These are phyloP conservation scores for Blastobotrys persicus DNA, from an alignment of 1,139 yeast genomes.

Conservation along the genomic window DNA sequence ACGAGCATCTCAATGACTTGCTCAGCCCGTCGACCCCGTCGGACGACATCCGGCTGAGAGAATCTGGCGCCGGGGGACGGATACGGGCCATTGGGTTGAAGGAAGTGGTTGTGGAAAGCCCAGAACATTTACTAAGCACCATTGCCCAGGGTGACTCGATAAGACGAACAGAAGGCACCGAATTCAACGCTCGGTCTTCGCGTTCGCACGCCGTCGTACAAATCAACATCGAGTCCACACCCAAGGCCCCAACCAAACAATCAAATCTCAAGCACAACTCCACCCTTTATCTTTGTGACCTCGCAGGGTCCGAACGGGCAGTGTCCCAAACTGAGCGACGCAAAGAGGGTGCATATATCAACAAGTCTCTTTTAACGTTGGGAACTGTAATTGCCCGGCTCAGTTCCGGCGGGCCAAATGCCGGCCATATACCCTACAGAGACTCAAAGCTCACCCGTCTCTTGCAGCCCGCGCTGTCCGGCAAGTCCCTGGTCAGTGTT, in stretches of 20 bases:
- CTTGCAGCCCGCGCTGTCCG: conserved; percentile 88
- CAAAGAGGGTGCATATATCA: conserved; percentile 89
- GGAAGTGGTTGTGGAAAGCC: conserved; percentile 54
- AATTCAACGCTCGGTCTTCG: conserved; percentile 78
- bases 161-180: conserved; percentile 84
- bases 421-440: conserved; percentile 76
- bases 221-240: conserved; percentile 49
- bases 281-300: conserved; percentile 82
- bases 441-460: conserved; percentile 88
- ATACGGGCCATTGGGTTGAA: conserved; percentile 74
- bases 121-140: conserved; percentile 58
- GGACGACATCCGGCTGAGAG: conserved; percentile 68
- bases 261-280: conserved; percentile 47
- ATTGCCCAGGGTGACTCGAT: conserved; percentile 69
- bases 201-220: conserved; percentile 92
- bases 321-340: conserved; percentile 77
- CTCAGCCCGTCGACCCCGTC: conserved; percentile 37
- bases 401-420: conserved; percentile 34
- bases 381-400: conserved; percentile 86
- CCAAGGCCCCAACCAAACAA: conserved; percentile 29
- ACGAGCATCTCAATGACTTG: conserved; percentile 79
- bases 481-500: conserved; percentile 80
- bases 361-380: conserved; percentile 81
- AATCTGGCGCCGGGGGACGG: conserved; percentile 67
- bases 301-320: conserved; percentile 95